These are phyloP conservation scores for Postia placenta DNA, from an alignment of 768 basidiomycete species.

Conservation along the genomic window DNA sequence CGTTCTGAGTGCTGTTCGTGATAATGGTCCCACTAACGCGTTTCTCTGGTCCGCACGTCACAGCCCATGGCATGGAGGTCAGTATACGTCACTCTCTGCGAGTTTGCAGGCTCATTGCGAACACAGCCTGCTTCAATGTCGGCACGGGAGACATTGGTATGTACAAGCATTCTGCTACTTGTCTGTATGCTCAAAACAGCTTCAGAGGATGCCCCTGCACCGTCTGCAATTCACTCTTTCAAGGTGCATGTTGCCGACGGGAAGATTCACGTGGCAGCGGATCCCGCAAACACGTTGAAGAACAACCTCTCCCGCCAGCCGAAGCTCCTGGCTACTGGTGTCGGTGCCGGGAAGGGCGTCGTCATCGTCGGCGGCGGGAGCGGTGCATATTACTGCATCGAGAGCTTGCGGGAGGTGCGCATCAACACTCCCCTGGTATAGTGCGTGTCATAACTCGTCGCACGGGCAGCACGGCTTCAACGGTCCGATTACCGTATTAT, in stretches of 20 bases:
- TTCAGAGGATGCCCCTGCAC: slow-evolving; percentile 85
- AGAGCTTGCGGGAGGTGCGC: slow-evolving; percentile 74
- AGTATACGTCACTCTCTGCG: slow-evolving; percentile 8
- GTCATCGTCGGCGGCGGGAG: slow-evolving; percentile 86
- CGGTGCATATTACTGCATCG: slow-evolving; percentile 68
- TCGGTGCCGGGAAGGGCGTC: slow-evolving; percentile 52
- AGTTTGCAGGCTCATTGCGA: background rate
- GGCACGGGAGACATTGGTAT: slow-evolving; percentile 77
- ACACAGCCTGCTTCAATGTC: slow-evolving; percentile 78
- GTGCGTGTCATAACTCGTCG: background rate
- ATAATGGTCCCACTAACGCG: too few relatives aligned
- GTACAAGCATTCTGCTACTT: slow-evolving; percentile 8
- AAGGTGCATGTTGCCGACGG: slow-evolving; percentile 58
- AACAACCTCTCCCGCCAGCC: slow-evolving; percentile 62
- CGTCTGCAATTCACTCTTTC: slow-evolving; percentile 75
- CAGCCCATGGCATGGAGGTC: slow-evolving; percentile 88
- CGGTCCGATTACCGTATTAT: slow-evolving; percentile 71
- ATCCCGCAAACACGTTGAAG: slow-evolving; percentile 53
- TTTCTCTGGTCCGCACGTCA: background rate
- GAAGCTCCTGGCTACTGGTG: slow-evolving; percentile 41
- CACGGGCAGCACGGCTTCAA: slow-evolving; percentile 63
- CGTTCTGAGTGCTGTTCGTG: too few relatives aligned
- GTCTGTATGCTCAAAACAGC: background rate
- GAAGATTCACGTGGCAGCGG: slow-evolving; percentile 75
- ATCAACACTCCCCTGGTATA: background rate